Evolutionary conservation across 2,329 filamentous ascomycete genomes (phyloP), one percentile per base, ranked within the genome.

Genomic region (Phaeomoniella chlamydospora): DNA sequence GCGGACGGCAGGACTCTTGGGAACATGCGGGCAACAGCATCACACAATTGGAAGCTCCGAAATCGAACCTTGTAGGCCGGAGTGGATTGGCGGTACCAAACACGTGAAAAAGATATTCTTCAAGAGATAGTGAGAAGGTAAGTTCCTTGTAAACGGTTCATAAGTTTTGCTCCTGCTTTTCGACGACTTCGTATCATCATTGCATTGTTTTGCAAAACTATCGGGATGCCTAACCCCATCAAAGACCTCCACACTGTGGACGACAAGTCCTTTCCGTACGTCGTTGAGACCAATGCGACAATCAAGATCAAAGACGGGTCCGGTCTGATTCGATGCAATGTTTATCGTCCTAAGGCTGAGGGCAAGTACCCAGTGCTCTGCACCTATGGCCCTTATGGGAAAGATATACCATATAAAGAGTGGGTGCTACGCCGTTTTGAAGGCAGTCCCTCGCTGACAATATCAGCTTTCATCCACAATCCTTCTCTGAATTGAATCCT

Each of bases 351-450:
- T 1, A 67, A 64, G 33, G 42, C 38, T 5, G 31, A 41, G 1
- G 51, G 59, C 15, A 58, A 52, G 41, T 58, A 65, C 59, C 78
- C 79, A 0, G 77, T 80, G 0, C 51, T 83, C 5, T 70, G 79
- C 2, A 83, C 77, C 0, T 83, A 83, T 43, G 78, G 78, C 0
- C 79, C 79, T 0, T 83, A 83, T 43, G 78, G 79, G 32, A 83
- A 84, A 45, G 77, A 83, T 45, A 78, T 81, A 22, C 69, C 64
- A 14, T 82, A 82, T 49, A 58, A 62, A 39, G 32, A 32, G n/a
- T n/a, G n/a, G n/a, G n/a, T n/a, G n/a, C n/a, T n/a, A n/a, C n/a
- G n/a, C n/a, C n/a, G n/a, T n/a, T n/a, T n/a, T n/a, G n/a, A n/a
- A n/a, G n/a, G 14, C 31, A 19, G 15, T 4, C 4, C 10, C 3